Evolutionary conservation across 345 rosid genomes (phyloP).

Genomic region (Eucalyptus curtisii): DNA sequence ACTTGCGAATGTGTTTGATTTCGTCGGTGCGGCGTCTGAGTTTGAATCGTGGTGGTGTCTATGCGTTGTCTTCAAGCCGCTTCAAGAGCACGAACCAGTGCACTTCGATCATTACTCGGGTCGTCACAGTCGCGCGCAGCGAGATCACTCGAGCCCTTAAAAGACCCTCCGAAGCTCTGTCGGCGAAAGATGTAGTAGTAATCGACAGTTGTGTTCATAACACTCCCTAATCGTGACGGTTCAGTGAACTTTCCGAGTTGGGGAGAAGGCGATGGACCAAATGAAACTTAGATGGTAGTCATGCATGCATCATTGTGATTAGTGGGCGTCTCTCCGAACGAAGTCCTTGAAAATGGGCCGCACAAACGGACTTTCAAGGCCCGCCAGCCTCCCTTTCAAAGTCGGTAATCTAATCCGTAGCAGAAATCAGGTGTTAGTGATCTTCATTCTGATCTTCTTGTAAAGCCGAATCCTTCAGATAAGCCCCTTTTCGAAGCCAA

Average conservation of each 20-base stretch:
- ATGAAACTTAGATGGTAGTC: not conserved
- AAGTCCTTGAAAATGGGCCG: not conserved
- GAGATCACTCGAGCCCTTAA: not conserved
- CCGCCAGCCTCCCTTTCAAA: not conserved
- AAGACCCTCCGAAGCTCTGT: not conserved
- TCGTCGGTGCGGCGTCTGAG: not conserved
- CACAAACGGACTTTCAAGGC: not conserved
- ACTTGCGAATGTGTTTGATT: not conserved
- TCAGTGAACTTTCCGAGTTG: not conserved
- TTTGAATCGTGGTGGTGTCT: too few species aligned
- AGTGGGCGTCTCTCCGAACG: not conserved
- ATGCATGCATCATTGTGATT: not conserved
- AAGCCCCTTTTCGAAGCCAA: not conserved
- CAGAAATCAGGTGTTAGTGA: not conserved
- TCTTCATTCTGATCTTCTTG: not conserved
- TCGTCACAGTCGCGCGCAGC: not conserved
- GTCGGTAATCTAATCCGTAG: not conserved
- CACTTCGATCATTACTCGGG: not conserved
- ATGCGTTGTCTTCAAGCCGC: not conserved
- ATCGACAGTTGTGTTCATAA: not conserved
- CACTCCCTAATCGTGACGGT: not conserved
- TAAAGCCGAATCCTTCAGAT: not conserved
- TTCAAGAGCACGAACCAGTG: not conserved
- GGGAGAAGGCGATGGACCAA: not conserved
- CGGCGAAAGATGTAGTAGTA: not conserved